Evolutionary conservation across 2,329 filamentous ascomycete species (phyloP).

Genomic region (Cordyceps fumosorosea): DNA sequence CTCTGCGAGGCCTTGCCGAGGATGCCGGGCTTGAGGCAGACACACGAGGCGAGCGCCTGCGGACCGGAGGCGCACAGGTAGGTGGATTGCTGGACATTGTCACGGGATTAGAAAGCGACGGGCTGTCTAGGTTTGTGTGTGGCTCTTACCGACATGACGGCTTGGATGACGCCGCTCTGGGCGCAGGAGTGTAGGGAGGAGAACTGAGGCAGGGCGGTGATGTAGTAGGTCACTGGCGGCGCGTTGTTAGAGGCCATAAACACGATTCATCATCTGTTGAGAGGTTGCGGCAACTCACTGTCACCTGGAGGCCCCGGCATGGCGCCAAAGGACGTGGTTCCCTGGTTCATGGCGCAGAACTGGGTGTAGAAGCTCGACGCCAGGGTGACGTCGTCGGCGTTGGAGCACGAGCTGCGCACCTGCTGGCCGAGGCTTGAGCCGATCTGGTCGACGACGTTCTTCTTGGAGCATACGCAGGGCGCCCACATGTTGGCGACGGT

Average conservation of each 20-base stretch:
- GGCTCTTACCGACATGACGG: constrained; percentile 8
- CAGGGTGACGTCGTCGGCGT: constrained; percentile 33
- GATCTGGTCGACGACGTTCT: constrained; percentile 28
- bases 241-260: no score
- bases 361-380: constrained; percentile 40
- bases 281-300: constrained; percentile 26
- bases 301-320: constrained; percentile 38
- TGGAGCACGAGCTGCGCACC: constrained; percentile 34
- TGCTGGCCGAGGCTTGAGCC: constrained; percentile 33
- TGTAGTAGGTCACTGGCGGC: constrained; percentile 38
- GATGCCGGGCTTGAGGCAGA: constrained; percentile 38
- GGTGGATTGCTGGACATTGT: neutral
- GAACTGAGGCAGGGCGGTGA: constrained; percentile 38
- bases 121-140: no score
- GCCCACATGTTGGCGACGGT: constrained; percentile 31
- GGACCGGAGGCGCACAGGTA: constrained; percentile 34
- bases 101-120: no score
- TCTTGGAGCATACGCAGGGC: constrained; percentile 40
- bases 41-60: constrained; percentile 39
- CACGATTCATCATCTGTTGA: neutral
- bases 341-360: constrained; percentile 39
- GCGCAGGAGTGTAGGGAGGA: constrained; percentile 34
- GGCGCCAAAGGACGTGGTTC: constrained; percentile 36
- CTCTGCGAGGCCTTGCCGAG: constrained; percentile 28
- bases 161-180: constrained; percentile 25